Percentiles rank a stretch among this genome's conserved stretches.
These are phyloP conservation scores for Wallacemonas rigidus DNA, from an alignment of 208 protist species.

Conservation along the genomic window DNA sequence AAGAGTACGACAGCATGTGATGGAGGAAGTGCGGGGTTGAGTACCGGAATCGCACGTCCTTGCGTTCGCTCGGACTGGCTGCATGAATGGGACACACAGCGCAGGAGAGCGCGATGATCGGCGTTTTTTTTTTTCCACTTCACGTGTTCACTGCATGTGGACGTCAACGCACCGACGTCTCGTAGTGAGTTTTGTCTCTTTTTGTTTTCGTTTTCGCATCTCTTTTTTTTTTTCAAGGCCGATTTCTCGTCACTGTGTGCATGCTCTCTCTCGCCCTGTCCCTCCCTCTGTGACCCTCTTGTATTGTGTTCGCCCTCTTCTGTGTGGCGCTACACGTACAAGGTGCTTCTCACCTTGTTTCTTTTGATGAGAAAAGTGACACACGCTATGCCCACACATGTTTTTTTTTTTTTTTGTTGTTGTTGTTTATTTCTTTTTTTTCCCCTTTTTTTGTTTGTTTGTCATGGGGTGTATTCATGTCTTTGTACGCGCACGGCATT, in stretches of 20 bases:
- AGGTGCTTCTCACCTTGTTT: neutral
- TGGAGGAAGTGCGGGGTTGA: no score
- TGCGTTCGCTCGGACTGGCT: no score
- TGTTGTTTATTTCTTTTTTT: neutral
- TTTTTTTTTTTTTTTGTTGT: constrained; percentile 6
- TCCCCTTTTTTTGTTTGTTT: neutral
- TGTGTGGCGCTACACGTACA: neutral
- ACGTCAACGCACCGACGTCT: constrained; percentile 12
- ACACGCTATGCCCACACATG: neutral
- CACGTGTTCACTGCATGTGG: constrained; percentile 7
- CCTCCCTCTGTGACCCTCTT: neutral
- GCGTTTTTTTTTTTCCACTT: neutral
- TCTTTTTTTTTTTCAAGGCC: neutral
- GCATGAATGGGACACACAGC: no score
- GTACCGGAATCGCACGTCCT: no score
- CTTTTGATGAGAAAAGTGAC: neutral
- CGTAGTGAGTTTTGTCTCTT: constrained; percentile 4
- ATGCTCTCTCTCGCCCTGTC: neutral
- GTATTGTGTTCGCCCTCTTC: neutral
- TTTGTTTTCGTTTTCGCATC: constrained; percentile 13
- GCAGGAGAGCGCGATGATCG: neutral
- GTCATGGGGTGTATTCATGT: no score
- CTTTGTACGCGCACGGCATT: no score
- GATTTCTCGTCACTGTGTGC: neutral
- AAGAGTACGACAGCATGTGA: neutral